A percentile compares a stretch with the other conserved stretches of the same genome.
Conservation (phyloP, 768 basidiomycete genomes). For the Amanita subjunquillea region DNA sequence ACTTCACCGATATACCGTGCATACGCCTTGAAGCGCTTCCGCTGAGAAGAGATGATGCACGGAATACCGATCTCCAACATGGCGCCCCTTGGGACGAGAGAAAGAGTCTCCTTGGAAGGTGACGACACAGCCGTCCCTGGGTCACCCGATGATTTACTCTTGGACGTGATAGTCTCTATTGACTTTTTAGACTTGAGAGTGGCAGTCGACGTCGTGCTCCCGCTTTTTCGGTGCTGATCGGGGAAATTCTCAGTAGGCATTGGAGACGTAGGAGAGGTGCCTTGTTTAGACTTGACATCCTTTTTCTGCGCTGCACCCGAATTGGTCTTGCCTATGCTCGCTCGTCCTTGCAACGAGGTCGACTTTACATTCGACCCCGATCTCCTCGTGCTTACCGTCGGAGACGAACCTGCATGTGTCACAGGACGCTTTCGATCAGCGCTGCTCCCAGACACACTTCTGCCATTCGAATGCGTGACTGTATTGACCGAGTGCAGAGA, state of each 20-base stretch:
- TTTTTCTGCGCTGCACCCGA: neutral
- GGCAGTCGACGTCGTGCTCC: constrained; percentile 31
- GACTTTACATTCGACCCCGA: neutral
- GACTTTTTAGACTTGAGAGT: constrained; percentile 33
- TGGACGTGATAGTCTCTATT: constrained; percentile 33
- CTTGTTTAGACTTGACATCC: neutral
- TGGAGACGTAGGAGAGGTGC: neutral
- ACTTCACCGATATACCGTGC: constrained; percentile 87
- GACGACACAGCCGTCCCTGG: neutral
- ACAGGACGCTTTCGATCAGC: constrained; percentile 1
- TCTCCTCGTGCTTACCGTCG: neutral
- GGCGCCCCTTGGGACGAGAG: constrained; percentile 39
- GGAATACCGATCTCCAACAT: constrained; percentile 83
- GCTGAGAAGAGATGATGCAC: constrained; percentile 79
- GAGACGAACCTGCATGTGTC: neutral
- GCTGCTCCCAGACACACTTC: neutral
- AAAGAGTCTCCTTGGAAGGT: neutral
- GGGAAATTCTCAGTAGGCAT: neutral
- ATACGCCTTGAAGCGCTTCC: constrained; percentile 76
- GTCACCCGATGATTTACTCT: constrained; percentile 13
- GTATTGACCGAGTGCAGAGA: neutral
- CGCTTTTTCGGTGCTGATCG: constrained; percentile 34
- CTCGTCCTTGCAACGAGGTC: neutral
- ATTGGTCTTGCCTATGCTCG: neutral
- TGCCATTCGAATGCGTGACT: too few relatives aligned